Evolutionary conservation across 257 asterid species (phyloP), one percentile per base, ranked within the genome.

Genomic region (Solanum chmielewskii): DNA sequence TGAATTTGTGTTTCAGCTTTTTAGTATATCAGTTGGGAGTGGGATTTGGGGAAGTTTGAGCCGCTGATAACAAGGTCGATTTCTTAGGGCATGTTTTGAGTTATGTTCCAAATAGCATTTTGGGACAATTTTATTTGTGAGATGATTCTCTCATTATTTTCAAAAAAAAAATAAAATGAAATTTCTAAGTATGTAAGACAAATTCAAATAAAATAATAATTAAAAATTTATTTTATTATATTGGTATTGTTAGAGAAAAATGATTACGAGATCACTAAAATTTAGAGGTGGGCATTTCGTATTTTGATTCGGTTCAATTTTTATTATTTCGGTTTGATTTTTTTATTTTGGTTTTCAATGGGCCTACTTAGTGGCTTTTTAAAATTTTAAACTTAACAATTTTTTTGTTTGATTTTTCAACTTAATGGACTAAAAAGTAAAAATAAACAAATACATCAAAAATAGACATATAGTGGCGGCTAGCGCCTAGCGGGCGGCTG

Each of bases 401-500:
- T 33, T 33, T 33, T 31, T 33, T 3, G 0, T 33, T 33, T 33
- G 35, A 33, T 33, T 33, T 3, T 33, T 33, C 35, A 33, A 33
- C 35, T 3, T 33, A 33, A 33, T 33, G 5, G 0, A 4, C 1
- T 33, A 33, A 33, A 33, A 33, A 33, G 35, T 33, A 3, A 33
- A 33, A 33, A 33, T 33, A 33, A 4, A 33, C 5, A 33, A 33
- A 3, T 33, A 33, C 35, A 33, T 33, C 5, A 33, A 33, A 33
- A 33, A 33, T 33, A 33, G 1, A 33, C 35, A 33, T 33, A 0
- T 3, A 4, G 4, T 3, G 0, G 3, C 3, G 3, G 33, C 0
- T 31, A 0, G 3, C 3, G 33, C 33, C 3, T 31, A 2, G 33
- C 33, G 33, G 4, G 33, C 33, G 4, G 4, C 33, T 3, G 35